Evolutionary conservation across 345 rosid species (phyloP), one percentile per base, ranked within the genome.

Genomic region (Aquilaria malaccensis): DNA sequence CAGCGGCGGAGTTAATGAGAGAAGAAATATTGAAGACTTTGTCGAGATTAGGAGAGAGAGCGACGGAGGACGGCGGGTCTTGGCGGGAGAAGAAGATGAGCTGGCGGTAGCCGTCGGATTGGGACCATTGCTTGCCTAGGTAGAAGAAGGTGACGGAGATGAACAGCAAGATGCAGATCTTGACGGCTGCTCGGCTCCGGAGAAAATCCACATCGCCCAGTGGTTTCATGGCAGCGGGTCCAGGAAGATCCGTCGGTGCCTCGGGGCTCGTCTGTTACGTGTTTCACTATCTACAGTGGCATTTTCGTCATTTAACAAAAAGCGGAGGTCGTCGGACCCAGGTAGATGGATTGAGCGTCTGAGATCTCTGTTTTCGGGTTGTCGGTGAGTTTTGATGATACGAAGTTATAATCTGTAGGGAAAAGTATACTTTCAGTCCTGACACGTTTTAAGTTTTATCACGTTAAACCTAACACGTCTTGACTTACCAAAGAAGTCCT

Each of bases 121-220:
- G 91, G 58, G 95, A 86, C 91, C 88, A 94, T 76, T 85, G 87
- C 70, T 83, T 86, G 55, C 97, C 99, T 56, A 88, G 50, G 86
- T 83, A 88, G 78, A 94, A 94, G 79, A 82, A 94, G 47, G 81
- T 70, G 58, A 80, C 59, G 57, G 96, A 70, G 73, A 94, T 58
- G 58, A 82, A 73, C 55, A 75, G 3, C 54, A 86, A 76, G 46
- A 81, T 81, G 29, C 77, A 57, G 80, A 84, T 50, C 69, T 79
- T 83, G 58, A 87, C 14, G 32, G 68, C 56, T n/a, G 54, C 50
- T 30, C 75, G 75, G 43, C 65, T 72, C 64, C 74, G 77, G 65
- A 89, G 52, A 50, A 80, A 63, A 70, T 89, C 72, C 30, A 45
- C 52, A 47, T 60, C 65, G 22, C 58, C 49, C 53, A 79, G 53